These are phyloP conservation scores for Malus asiatica DNA, from an alignment of 306 rosid genomes.

Conservation along the genomic window DNA sequence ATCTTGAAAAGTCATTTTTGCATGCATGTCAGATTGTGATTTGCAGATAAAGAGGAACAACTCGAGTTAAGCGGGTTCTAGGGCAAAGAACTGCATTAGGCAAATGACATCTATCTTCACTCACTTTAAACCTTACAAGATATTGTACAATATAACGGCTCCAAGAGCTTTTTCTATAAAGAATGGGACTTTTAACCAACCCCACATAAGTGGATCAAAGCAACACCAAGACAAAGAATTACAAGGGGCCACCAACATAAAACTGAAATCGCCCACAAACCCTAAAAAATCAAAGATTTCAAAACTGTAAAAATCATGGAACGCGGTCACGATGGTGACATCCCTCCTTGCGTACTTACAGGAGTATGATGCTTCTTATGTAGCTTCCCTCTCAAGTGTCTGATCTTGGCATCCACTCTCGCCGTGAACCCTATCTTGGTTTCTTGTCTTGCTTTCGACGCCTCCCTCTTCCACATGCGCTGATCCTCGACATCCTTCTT, in stretches of 20 bases:
- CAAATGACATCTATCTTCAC: conserved; percentile 9
- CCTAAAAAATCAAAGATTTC: conserved; percentile 22
- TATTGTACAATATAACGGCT: conserved; percentile 54
- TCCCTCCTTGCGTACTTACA: neutral
- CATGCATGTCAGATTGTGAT: no score
- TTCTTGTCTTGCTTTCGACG: conserved; percentile 81
- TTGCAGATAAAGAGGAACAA: no score
- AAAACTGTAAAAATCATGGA: conserved; percentile 27
- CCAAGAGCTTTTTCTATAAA: conserved; percentile 15
- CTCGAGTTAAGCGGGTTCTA: no score
- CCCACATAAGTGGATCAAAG: conserved; percentile 28
- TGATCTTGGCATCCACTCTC: conserved; percentile 86
- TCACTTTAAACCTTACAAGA: conserved; percentile 27
- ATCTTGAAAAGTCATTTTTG: no score
- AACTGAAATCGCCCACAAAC: conserved; percentile 17
- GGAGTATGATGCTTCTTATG: conserved; percentile 63
- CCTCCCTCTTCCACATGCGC: conserved; percentile 81
- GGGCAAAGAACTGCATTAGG: neutral
- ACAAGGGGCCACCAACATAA: conserved; percentile 22
- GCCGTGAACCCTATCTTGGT: conserved; percentile 96
- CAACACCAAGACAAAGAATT: conserved; percentile 16
- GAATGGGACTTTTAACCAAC: conserved; percentile 37
- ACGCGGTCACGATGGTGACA: conserved; percentile 24
- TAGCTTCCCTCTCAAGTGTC: conserved; percentile 63
- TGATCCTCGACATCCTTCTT: conserved; percentile 76